These are phyloP conservation scores for Nigrospora osmanthi DNA, from an alignment of 2,329 filamentous ascomycete genomes.

Conservation along the genomic window DNA sequence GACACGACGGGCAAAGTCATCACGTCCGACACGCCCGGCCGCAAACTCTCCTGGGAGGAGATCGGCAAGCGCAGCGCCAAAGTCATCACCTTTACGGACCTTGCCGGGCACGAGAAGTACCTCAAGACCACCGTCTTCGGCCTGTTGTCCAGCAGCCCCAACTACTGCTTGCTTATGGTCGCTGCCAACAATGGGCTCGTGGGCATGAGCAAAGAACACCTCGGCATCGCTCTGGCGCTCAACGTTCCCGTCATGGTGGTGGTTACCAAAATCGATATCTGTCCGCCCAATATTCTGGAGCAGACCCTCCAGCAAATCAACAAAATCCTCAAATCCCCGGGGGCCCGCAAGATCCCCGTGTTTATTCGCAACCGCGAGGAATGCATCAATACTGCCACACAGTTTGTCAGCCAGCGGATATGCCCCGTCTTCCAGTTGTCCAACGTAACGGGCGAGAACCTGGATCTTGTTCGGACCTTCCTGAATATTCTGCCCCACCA, in stretches of 20 bases:
- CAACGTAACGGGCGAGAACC: constrained; percentile 88
- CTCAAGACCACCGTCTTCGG: constrained; percentile 95
- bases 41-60: constrained; percentile 86
- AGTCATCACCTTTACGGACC: constrained; percentile 91
- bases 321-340: constrained; percentile 88
- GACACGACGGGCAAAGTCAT: constrained; percentile 80
- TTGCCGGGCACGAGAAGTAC: constrained; percentile 94
- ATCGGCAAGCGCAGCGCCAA: constrained; percentile 93
- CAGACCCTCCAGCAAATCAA: constrained; percentile 89
- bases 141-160: constrained; percentile 85
- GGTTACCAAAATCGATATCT: constrained; percentile 97
- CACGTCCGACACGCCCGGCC: constrained; percentile 71
- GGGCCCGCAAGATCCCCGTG: constrained; percentile 89
- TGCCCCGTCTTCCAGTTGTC: constrained; percentile 97
- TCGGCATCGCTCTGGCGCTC: constrained; percentile 87
- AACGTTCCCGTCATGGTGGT: constrained; percentile 98
- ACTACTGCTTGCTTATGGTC: constrained; percentile 97
- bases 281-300: constrained; percentile 88
- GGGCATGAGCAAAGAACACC: constrained; percentile 96
- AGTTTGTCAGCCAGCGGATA: constrained; percentile 91
- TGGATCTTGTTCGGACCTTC: constrained; percentile 87
- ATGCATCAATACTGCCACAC: constrained; percentile 89
- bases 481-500: constrained; percentile 93
- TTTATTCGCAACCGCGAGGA: constrained; percentile 90
- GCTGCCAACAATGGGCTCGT: constrained; percentile 95